phyloP scores from a whole-genome alignment of 2,329 filamentous ascomycete genomes.

The Escovopsis sp. region DNA sequence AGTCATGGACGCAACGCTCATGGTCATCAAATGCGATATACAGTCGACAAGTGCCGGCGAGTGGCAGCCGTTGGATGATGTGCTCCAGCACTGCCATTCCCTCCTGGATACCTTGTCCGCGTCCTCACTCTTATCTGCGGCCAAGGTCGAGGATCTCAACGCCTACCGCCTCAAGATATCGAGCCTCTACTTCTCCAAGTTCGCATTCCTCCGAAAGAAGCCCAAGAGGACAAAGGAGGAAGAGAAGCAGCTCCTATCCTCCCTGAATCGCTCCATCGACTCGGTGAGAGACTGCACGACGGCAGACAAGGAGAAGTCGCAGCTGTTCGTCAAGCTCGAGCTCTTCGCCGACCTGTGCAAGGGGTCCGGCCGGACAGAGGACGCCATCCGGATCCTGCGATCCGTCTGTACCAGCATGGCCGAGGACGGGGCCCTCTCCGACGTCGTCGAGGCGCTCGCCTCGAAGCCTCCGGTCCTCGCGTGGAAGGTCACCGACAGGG shows the following conservation, averaged over 20 bases:
- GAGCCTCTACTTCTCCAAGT: conserved; percentile 54
- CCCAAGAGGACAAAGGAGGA: conserved; percentile 21
- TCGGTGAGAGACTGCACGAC: conserved; percentile 39
- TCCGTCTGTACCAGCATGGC: conserved; percentile 49
- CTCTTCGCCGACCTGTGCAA: conserved; percentile 48
- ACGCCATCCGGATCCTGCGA: conserved; percentile 43
- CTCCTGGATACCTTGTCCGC: conserved; percentile 37
- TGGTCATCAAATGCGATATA: conserved; percentile 38
- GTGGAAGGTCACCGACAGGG: conserved; percentile 37
- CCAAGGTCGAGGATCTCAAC: conserved; percentile 19
- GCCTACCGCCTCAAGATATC: conserved; percentile 52
- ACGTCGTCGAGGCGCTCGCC: conserved; percentile 35
- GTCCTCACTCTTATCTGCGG: conserved; percentile 18
- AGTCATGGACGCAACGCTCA: conserved; percentile 45
- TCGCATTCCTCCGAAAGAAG: conserved; percentile 35
- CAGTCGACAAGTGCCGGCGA: conserved; percentile 27
- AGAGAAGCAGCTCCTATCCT: conserved; percentile 32
- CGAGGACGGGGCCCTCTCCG: conserved; percentile 39
- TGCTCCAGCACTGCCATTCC: conserved; percentile 39
- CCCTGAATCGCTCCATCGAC: conserved; percentile 50
- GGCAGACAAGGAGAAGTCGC: conserved; percentile 42
- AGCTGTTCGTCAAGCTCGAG: conserved; percentile 50
- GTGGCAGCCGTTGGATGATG: conserved; percentile 42
- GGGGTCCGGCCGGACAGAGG: conserved; percentile 34
- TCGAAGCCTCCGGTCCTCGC: conserved; percentile 34